Conservation (phyloP, 2,329 filamentous ascomycete species). For the Fusarium denticulatum region DNA sequence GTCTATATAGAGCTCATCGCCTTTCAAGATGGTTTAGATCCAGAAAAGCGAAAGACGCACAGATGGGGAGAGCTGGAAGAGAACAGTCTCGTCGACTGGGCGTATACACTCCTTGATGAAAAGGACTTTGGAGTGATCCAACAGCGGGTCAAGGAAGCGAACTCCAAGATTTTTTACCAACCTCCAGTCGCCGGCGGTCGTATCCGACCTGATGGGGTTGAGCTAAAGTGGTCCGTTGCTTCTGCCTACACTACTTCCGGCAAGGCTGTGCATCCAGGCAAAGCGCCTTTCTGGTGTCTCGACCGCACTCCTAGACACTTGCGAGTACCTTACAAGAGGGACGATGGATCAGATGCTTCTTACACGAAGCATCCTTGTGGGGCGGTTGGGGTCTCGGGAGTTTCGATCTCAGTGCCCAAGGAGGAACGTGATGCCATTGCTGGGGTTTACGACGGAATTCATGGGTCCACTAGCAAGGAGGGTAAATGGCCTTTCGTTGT, state of each 20-base stretch:
- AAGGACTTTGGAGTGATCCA: constrained; percentile 15
- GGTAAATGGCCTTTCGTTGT: constrained; percentile 9
- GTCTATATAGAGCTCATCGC: constrained; percentile 33
- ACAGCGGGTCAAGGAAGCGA: neutral
- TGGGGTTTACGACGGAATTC: constrained; percentile 16
- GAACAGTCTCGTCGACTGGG: constrained; percentile 22
- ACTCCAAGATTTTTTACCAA: neutral
- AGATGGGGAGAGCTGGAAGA: constrained; percentile 25
- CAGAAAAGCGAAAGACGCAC: constrained; percentile 13
- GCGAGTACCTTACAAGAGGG: constrained; percentile 5
- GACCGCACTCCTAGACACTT: constrained; percentile 12
- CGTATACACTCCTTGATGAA: constrained; percentile 12
- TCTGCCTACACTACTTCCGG: constrained; percentile 7
- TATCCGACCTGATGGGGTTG: constrained; percentile 21
- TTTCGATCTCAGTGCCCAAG: neutral
- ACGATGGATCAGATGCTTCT: neutral
- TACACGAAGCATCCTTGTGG: constrained; percentile 20
- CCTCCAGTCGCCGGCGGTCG: constrained; percentile 19
- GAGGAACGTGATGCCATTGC: neutral
- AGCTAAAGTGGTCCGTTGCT: constrained; percentile 26
- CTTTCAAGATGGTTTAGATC: constrained; percentile 18
- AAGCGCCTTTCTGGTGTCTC: constrained; percentile 25
- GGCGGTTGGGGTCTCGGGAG: neutral
- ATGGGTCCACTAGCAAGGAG: neutral
- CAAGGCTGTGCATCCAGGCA: constrained; percentile 13